Percentiles rank a stretch among this genome's conserved stretches.
Conservation (phyloP, 192 early-diverging fungal genomes). For the Glomus cerebriforme region DNA sequence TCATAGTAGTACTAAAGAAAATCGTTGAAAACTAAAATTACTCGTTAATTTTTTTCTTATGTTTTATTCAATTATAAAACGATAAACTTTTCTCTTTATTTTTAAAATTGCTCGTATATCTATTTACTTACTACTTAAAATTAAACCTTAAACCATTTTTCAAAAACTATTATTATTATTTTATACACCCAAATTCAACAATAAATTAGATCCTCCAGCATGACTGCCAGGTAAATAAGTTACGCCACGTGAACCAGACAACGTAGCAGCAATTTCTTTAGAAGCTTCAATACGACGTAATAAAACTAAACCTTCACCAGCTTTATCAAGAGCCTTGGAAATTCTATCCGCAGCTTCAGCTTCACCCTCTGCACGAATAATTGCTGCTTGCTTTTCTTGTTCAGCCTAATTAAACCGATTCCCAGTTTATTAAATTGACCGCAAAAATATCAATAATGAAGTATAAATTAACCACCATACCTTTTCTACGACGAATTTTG, state of each 20-base stretch:
- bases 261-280: slow-evolving; percentile 91
- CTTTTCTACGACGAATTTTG: slow-evolving; percentile 96
- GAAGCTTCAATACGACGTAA: slow-evolving; percentile 97
- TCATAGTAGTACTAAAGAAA: too few relatives aligned
- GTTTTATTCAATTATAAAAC: too few relatives aligned
- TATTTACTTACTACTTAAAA: not conserved
- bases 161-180: not conserved
- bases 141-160: too few relatives aligned
- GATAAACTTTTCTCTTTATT: too few relatives aligned
- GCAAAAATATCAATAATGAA: not conserved
- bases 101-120: too few relatives aligned
- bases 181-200: slow-evolving; percentile 65
- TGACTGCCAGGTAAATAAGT: slow-evolving; percentile 83
- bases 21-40: too few relatives aligned
- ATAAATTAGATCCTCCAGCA: slow-evolving; percentile 68
- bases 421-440: not conserved
- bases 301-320: slow-evolving; percentile 90
- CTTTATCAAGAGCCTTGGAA: slow-evolving; percentile 86
- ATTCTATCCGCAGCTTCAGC: slow-evolving; percentile 92
- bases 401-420: slow-evolving; percentile 63
- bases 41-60: too few relatives aligned
- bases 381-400: slow-evolving; percentile 95
- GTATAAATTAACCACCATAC: not conserved
- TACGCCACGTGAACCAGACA: slow-evolving; percentile 80
- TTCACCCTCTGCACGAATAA: slow-evolving; percentile 99